Percentiles rank a stretch among this genome's conserved stretches.
These are phyloP conservation scores for Exophiala dermatitidis DNA, from an alignment of 2,329 filamentous ascomycete genomes.

Conservation along the genomic window DNA sequence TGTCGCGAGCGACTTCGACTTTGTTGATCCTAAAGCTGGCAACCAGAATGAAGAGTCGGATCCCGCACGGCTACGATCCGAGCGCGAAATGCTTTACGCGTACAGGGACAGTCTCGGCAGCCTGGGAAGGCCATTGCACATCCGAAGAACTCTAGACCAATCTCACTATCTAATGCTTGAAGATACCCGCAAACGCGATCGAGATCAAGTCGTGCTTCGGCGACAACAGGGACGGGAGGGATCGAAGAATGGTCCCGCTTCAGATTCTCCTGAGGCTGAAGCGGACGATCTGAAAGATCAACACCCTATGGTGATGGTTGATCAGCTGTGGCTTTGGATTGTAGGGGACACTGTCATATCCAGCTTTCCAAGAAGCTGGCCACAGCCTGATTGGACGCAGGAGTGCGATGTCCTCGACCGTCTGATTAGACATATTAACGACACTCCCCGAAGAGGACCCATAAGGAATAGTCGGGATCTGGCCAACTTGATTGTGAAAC, in stretches of 20 bases:
- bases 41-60: background rate
- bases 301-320: slow-evolving; percentile 54
- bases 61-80: background rate
- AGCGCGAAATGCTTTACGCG: background rate
- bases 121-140: background rate
- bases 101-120: background rate
- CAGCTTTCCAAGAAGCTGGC: slow-evolving; percentile 52
- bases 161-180: slow-evolving; percentile 1
- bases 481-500: slow-evolving; percentile 53
- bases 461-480: slow-evolving; percentile 57
- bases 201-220: background rate
- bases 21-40: background rate
- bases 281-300: background rate
- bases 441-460: slow-evolving; percentile 50
- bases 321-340: slow-evolving; percentile 62
- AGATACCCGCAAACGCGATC: background rate
- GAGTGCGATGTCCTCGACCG: slow-evolving; percentile 54
- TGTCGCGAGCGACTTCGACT: background rate
- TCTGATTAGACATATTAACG: slow-evolving; percentile 59
- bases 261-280: background rate
- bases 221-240: background rate
- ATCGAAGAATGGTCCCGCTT: background rate
- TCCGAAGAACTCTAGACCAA: background rate
- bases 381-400: slow-evolving; percentile 38
- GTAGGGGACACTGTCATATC: slow-evolving; percentile 54